Base-by-base conservation (phyloP, 305 asterid genomes). In the Fraxinus floribunda region DNA sequence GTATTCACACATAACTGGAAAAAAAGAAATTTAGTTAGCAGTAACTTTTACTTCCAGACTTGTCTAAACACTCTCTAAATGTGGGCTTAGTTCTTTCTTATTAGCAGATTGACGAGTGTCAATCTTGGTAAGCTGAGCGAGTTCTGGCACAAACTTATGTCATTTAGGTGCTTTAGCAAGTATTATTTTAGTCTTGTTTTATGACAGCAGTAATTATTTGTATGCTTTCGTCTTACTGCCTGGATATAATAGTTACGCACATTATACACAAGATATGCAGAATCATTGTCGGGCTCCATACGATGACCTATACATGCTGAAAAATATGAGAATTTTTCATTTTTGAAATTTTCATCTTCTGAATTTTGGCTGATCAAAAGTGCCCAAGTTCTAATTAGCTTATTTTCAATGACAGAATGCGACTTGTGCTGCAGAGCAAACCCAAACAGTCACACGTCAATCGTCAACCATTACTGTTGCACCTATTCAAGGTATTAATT, bases 391-490 rank as follows among this genome's bases (percentile, higher is more conserved):
- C 84, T 83, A 38, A 80, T 80, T 82, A 75, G 41, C 41, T 78
- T 71, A 38, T 73, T 70, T 52, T 79, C 35, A 30, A 82, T 22
- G 83, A 85, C 89, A 93, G 98, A 92, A 76, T 87, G 94, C 94
- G 36, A 92, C 90, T 57, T 92, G 97, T 83, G 89, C 92, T 34
- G 93, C 90, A 39, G 97, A 88, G 83, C 97, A 93, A 81, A 93
- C 97, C 35, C 95, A 93, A 83, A 93, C 97, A 55, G 91, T 93
- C 68, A 91, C 94, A 2, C 92, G 97, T 68, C 86, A 92, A 83
- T 90, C 97, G 36, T 93, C 97, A 29, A 93, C 97, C 57, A 90
- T 93, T 84, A 92, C 97, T 30, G 93, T 93, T 83, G 97, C 97
- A 7, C 97, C 97, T 77, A 83, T 84, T 78, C 95, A 90, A 89